Evolutionary conservation across 169 alveolate species (phyloP), one percentile per base, ranked within the genome.

Genomic region (Babesia ovis): DNA sequence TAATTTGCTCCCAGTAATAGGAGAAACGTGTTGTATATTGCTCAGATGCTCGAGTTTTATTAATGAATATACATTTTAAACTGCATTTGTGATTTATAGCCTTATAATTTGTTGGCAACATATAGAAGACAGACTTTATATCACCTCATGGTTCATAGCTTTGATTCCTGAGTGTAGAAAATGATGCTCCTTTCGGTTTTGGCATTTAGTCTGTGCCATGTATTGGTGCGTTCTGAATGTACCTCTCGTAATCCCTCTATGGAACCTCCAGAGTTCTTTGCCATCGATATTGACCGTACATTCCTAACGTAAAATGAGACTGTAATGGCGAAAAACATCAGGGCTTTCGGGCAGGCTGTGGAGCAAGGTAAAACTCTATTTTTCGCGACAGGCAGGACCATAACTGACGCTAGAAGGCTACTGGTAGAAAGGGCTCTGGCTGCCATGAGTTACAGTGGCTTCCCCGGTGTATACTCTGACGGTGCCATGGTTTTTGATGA

Each of bases 281-380:
- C 71, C 8, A 35, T 69, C 22, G 83, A 72, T 32, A 14, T 59
- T 34, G 83, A 72, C 35, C 77, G 73, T 23, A 72, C 83, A n/a
- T 62, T 59, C 74, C 6, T 5, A 20, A 29, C 75, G 16, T 32
- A 14, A 3, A 14, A 72, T 16, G 46, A 22, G 11, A 72, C 1
- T 12, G 73, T 20, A 11, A 59, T 57, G 83, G 20, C 4, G 41
- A 57, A 41, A 32, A 72, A 72, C 66, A 29, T 59, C 4, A 51
- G 3, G 8, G 75, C 83, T 18, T 72, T 72, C 39, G 25, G 42
- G 8, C 42, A 62, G 37, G 66, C 74, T 1, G 6, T 42, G 14
- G 51, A n/a, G n/a, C 16, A 14, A 1, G 83, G 83, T 23, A 22
- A 32, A 34, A 32, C 9, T 32, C 27, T 61, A 18, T 60, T 72